phyloP scores from a whole-genome alignment of 1,139 yeast species.

The Magnusiomyces fungicola region DNA sequence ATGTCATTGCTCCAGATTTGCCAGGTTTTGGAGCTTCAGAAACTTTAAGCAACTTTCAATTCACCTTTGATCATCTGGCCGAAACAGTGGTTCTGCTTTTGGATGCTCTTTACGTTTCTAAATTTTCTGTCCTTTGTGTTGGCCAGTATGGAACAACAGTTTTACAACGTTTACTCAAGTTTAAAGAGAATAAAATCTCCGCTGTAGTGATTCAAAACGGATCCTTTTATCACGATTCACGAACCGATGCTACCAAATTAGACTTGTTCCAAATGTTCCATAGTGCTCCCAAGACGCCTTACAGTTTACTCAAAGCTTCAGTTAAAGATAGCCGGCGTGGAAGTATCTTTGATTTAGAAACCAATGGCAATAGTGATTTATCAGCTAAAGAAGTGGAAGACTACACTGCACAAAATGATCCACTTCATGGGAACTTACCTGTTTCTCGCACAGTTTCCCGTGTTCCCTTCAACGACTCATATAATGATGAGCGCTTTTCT shows the following conservation, averaged over 20 bases:
- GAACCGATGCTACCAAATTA: slow-evolving; percentile 2
- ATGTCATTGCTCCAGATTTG: slow-evolving; percentile 41
- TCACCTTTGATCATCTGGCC: slow-evolving; percentile 33
- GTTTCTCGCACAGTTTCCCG: too few species aligned
- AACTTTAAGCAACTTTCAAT: slow-evolving; percentile 27
- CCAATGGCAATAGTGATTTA: neutral
- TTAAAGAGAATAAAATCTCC: slow-evolving; percentile 28
- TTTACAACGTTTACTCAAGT: slow-evolving; percentile 35
- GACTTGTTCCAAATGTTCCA: slow-evolving; percentile 7
- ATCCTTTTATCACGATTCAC: slow-evolving; percentile 34
- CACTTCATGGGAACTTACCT: too few species aligned
- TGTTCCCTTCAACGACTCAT: too few species aligned
- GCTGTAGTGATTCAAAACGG: slow-evolving; percentile 39
- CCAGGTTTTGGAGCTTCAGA: slow-evolving; percentile 41
- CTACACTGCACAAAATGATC: too few species aligned
- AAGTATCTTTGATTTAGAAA: neutral
- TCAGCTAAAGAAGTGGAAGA: too few species aligned
- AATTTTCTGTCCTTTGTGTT: slow-evolving; percentile 32
- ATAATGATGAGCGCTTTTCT: too few species aligned
- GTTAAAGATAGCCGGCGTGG: neutral
- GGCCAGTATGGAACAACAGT: slow-evolving; percentile 43
- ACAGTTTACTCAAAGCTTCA: neutral
- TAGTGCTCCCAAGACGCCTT: neutral
- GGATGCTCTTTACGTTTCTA: slow-evolving; percentile 26
- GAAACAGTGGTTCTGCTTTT: slow-evolving; percentile 32